Base-by-base conservation (phyloP, 139 green algal genomes). In the Chloropicon primus region DNA sequence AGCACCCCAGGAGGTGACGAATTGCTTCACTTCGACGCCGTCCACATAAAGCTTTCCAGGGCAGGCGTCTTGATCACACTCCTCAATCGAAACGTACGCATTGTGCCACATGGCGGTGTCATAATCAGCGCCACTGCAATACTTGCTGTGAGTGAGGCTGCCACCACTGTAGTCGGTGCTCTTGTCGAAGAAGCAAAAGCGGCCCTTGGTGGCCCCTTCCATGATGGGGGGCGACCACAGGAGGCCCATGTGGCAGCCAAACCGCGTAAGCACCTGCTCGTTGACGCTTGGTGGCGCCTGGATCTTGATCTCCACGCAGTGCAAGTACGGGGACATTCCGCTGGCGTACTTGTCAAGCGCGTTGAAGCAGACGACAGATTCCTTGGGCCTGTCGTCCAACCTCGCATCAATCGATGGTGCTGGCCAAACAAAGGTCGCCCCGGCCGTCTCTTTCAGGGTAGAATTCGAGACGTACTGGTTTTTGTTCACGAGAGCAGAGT, bases 181-280 rank as follows among this genome's bases (percentile, higher is more conserved):
- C 27, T 81, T 77, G 25, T 81, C 77, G 25, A 81, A 81, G 27
- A 81, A 76, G 26, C 77, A 81, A 25, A 81, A 81, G 24, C 54
- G 71, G 25, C 77, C 77, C 21, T 21, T 62, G 2, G 25, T 29
- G 24, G 77, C 62, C 2, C 2, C 23, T 2, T 2, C 25, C 2
- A 27, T 53, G 54, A 71, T 24, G 29, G 53, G 41, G 72, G 77
- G 71, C 71, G 75, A 77, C 77, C 77, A 81, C 5, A 76, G 25
- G 2, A 81, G 17, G 22, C 77, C 77, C 77, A 79, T 79, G 27
- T 81, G 77, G 62, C 54, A 77, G 17, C 71, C 77, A 27, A 81
- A 81, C 24, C 77, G 77, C n/a, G 71, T 22, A 23, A 81, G 23
- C 26, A 81, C 25, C 25, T 81, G 25, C 77, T 81, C 77, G 1